Evolutionary conservation across 2,329 filamentous ascomycete species (phyloP).

Genomic region (Dothiorella sarmentorum): DNA sequence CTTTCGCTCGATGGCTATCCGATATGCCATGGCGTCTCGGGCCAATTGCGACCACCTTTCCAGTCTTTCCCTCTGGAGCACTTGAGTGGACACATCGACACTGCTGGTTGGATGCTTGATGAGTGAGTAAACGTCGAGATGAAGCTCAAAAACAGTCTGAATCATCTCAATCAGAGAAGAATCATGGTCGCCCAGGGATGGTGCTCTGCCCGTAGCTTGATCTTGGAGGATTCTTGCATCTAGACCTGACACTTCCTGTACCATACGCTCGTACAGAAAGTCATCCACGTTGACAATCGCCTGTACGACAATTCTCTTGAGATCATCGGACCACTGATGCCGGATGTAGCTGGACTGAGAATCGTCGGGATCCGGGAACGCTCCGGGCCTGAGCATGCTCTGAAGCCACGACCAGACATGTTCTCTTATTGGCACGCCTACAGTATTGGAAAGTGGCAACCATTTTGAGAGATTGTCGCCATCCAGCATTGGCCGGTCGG

Average conservation of each 20-base stretch:
- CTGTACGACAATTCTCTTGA: slow-evolving; percentile 55
- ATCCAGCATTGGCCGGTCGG: slow-evolving; percentile 38
- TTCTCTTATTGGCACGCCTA: slow-evolving; percentile 40
- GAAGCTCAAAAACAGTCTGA: slow-evolving; percentile 63
- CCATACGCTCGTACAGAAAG: slow-evolving; percentile 45
- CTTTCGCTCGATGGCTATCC: slow-evolving; percentile 26
- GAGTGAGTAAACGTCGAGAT: slow-evolving; percentile 63
- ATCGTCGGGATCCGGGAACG: slow-evolving; percentile 21
- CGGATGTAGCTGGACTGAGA: slow-evolving; percentile 49
- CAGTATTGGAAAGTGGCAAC: background rate
- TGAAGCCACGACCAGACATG: slow-evolving; percentile 55
- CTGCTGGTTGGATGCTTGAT: slow-evolving; percentile 60
- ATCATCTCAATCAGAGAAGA: slow-evolving; percentile 49
- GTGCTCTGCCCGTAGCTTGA: slow-evolving; percentile 20
- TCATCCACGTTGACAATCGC: slow-evolving; percentile 55
- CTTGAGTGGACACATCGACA: slow-evolving; percentile 49
- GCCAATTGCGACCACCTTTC: slow-evolving; percentile 59
- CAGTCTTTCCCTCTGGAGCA: slow-evolving; percentile 56
- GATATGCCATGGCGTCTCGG: slow-evolving; percentile 50
- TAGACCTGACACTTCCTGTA: slow-evolving; percentile 31
- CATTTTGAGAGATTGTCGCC: slow-evolving; percentile 39
- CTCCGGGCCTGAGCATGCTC: slow-evolving; percentile 45
- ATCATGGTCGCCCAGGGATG: slow-evolving; percentile 30
- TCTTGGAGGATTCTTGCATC: slow-evolving; percentile 29
- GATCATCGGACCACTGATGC: slow-evolving; percentile 53